These are phyloP conservation scores for Trapa incisa DNA, from an alignment of 345 rosid species.

Conservation along the genomic window DNA sequence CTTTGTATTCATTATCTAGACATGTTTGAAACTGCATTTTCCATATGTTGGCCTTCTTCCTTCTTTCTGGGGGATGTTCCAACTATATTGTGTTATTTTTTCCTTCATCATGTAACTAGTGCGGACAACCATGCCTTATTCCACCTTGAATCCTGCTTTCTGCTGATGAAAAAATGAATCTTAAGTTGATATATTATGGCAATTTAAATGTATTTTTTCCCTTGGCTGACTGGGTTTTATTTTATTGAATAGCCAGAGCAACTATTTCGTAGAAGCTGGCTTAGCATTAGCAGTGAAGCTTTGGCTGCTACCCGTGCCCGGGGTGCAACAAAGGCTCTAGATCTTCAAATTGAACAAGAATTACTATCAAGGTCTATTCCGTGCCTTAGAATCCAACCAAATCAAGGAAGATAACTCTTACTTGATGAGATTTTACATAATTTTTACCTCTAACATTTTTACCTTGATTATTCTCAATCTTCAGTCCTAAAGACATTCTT, in stretches of 20 bases:
- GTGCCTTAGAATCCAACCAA: neutral
- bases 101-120: neutral
- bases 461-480: conserved; percentile 5
- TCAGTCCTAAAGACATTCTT: conserved; percentile 75
- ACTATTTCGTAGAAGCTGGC: conserved; percentile 67
- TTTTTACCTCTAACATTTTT: conserved; percentile 1
- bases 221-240: conserved; percentile 31
- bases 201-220: neutral
- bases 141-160: neutral
- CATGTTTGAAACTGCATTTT: neutral
- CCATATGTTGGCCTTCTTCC: neutral
- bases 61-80: neutral
- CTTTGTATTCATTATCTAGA: neutral
- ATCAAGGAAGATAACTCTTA: neutral
- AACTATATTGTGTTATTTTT: neutral
- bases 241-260: conserved; percentile 76
- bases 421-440: neutral
- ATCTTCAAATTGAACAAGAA: conserved; percentile 64
- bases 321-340: conserved; percentile 48
- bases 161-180: neutral
- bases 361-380: conserved; percentile 56
- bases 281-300: conserved; percentile 65
- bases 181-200: neutral
- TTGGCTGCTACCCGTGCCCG: conserved; percentile 86
- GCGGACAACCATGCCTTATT: neutral